Percentiles rank a stretch among this genome's conserved stretches.
phyloP scores from a whole-genome alignment of 2,329 filamentous ascomycete species.

The Magnaporthales sp. region DNA sequence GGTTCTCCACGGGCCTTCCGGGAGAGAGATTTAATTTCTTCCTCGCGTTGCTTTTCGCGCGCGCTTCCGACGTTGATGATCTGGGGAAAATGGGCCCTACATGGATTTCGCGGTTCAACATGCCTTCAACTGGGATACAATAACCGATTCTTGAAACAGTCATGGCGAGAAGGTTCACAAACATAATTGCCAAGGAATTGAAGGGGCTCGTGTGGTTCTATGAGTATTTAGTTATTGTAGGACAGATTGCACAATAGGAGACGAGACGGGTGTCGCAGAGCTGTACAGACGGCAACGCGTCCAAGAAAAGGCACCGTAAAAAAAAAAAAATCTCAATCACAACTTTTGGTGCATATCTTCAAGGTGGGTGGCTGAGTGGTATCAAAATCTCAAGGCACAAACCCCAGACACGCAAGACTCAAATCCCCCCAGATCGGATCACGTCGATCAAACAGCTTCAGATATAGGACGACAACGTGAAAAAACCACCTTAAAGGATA shows the following conservation, averaged over 20 bases:
- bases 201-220: background rate
- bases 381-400: background rate
- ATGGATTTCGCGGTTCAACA: background rate
- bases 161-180: background rate
- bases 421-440: background rate
- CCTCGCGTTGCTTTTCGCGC: background rate
- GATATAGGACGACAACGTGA: background rate
- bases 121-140: background rate
- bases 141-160: background rate
- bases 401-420: background rate
- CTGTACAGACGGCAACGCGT: background rate
- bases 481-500: background rate
- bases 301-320: background rate
- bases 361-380: background rate
- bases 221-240: background rate
- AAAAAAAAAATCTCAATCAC: background rate
- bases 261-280: background rate
- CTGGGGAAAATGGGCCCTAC: background rate
- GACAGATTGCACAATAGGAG: background rate
- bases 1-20: background rate
- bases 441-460: background rate
- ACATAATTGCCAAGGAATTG: background rate
- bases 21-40: constrained; percentile 1
- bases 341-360: background rate
- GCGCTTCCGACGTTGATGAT: background rate